Percentiles rank a stretch among this genome's conserved stretches.
Evolutionary conservation across 2,329 filamentous ascomycete genomes (phyloP).

Genomic region (Sclerotinia borealis): DNA sequence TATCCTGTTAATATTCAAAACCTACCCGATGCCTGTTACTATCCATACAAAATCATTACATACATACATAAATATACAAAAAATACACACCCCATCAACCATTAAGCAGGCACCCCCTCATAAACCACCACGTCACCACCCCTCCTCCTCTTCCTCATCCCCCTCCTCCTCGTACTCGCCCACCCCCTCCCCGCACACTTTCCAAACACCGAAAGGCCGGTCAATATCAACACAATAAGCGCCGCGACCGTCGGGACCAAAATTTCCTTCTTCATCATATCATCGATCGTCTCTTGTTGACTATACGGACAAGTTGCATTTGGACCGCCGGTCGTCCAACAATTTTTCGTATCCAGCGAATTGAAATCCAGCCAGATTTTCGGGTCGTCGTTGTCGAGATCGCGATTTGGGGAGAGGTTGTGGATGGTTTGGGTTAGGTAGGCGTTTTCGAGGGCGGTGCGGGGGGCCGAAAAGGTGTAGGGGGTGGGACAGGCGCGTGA

Average conservation of each 20-base stretch:
- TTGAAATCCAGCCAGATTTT: conserved; percentile 57
- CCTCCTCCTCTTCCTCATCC: conserved; percentile 41
- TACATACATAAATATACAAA: not conserved
- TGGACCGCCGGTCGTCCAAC: conserved; percentile 54
- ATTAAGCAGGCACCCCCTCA: conserved; percentile 53
- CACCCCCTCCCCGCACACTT: conserved; percentile 58
- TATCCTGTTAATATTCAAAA: not conserved
- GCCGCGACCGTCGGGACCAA: conserved; percentile 50
- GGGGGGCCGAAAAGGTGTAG: conserved; percentile 49
- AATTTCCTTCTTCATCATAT: conserved; percentile 42
- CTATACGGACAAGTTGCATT: conserved; percentile 54
- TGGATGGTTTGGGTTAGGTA: conserved; percentile 40
- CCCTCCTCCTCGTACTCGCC: conserved; percentile 43
- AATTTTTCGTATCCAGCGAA: conserved; percentile 47
- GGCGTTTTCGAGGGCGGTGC: conserved; percentile 57
- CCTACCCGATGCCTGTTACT: not conserved
- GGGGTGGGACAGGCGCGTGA: conserved; percentile 42
- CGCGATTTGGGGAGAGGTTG: not conserved
- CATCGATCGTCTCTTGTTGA: conserved; percentile 31
- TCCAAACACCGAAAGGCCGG: conserved; percentile 54
- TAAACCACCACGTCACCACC: conserved; percentile 49
- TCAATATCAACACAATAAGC: conserved; percentile 55
- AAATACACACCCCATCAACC: not conserved
- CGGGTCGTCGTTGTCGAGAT: conserved; percentile 26
- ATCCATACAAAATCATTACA: not conserved